Evolutionary conservation across 495 filamentous ascomycete genomes (phyloP), one percentile per base, ranked within the genome.

Genomic region (Penicillium samsonianum): DNA sequence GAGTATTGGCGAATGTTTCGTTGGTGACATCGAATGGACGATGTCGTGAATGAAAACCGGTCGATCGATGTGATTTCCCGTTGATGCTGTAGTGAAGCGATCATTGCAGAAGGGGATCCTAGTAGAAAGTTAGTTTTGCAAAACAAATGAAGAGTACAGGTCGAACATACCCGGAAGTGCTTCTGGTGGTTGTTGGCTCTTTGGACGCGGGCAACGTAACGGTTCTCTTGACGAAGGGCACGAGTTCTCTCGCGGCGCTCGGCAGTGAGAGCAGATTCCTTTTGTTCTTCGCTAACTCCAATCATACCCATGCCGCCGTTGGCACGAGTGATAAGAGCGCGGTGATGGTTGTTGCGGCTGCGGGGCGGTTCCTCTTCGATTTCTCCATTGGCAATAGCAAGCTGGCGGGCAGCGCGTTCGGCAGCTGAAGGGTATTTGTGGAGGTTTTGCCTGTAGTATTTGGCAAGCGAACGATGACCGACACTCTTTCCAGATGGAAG

Each of bases 371-470:
- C 71, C 5, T 66, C 79, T 59, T 69, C 77, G 70, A 75, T 83
- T 77, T 66, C 80, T 22, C 76, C 75, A 52, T 80, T 77, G 33
- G 73, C 72, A 55, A 79, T 81, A 20, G 73, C 74, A 47, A 79
- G 72, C 57, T 77, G 70, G 41, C 75, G 73, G 14, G 66, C 67
- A 17, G 65, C 65, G n/a, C 74, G 69, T 68, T 95, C 91, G 16
- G 84, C 82, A 0, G 83, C 71, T 5, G 86, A 82, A 4, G 90
- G 90, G 73, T 95, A 83, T 70, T 80, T 88, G 77, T 90, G 87
- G 33, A 98, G 78, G 73, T 98, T 97, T 76, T 98, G 94, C 48
- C 91, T 88, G 73, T 85, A 98, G 73, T 96, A 97, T 50, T 80
- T 82, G 58, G 88, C 85, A 16, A 96, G 77, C 8, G 90, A 92